These are phyloP conservation scores for Plenodomus tracheiphilus DNA, from an alignment of 2,329 filamentous ascomycete species.

Conservation along the genomic window DNA sequence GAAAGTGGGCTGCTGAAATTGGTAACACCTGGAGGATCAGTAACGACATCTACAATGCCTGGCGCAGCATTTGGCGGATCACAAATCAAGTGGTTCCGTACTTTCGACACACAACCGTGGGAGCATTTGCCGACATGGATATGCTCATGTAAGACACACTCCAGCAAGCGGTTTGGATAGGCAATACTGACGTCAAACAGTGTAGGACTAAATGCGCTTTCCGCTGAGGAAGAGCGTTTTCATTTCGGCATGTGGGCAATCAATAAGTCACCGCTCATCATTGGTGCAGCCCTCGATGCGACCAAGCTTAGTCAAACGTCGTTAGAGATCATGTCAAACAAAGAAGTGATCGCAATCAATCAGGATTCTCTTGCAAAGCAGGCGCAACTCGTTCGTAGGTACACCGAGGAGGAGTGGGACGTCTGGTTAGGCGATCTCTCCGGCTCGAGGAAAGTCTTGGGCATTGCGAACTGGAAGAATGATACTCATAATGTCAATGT, in stretches of 20 bases:
- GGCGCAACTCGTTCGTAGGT: conserved; percentile 52
- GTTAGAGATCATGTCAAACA: conserved; percentile 48
- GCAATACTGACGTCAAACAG: conserved; percentile 10
- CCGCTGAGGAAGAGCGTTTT: conserved; percentile 45
- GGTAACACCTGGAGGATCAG: conserved; percentile 44
- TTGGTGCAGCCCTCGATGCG: conserved; percentile 45
- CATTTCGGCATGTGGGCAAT: conserved; percentile 54
- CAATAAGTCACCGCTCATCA: conserved; percentile 51
- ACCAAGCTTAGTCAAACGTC: conserved; percentile 25
- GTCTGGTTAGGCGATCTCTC: conserved; percentile 45
- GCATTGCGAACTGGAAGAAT: conserved; percentile 46
- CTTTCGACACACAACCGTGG: conserved; percentile 29
- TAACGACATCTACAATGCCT: conserved; percentile 42
- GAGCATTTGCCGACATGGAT: conserved; percentile 46
- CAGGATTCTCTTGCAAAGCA: conserved; percentile 59
- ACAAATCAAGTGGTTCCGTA: conserved; percentile 39
- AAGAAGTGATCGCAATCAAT: conserved; percentile 61
- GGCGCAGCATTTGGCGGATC: conserved; percentile 40
- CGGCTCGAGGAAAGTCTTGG: conserved; percentile 39
- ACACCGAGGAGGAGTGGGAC: conserved; percentile 45
- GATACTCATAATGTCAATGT: conserved; percentile 32
- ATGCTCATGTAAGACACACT: conserved; percentile 43
- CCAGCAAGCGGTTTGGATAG: not conserved
- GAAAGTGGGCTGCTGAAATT: conserved; percentile 39
- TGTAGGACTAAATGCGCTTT: conserved; percentile 45